Evolutionary conservation across 2,329 filamentous ascomycete genomes (phyloP), one percentile per base, ranked within the genome.

Genomic region (Phoma sp.): DNA sequence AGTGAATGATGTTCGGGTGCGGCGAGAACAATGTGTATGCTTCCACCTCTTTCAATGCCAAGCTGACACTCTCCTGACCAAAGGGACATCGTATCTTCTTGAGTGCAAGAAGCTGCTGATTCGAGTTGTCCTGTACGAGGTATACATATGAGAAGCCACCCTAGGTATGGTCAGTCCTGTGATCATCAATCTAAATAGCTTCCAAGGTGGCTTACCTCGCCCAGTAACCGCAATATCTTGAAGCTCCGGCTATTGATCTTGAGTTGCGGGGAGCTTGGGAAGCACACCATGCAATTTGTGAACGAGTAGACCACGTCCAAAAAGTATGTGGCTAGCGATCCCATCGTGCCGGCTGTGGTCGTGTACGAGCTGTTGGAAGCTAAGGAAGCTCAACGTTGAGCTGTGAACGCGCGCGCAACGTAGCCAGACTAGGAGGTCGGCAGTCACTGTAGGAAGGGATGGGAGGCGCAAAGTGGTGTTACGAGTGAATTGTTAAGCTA

Each of bases 81-180:
- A 99, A 98, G 4, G 95, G 93, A 81, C 95, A 99, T 73, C 93
- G 89, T 76, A 99, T 99, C 84, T 99, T 99, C 78, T 99, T 99
- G 58, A 98, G 87, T 15, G 95, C 95, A 76, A 96, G 93, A 39
- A 96, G 85, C 67, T 93, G 87, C 55, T 91, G 90, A 46, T 87
- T 89, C 48, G 86, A 82, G 40, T 90, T 93, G 76, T 97, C 93
- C 81, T 98, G 91, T 56, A 99, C 95, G 55, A 99, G 90, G 79
- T 99, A 99, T 66, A 99, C 95, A 77, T 98, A 99, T 62, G 92
- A 96, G 82, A 99, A 99, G 70, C 95, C 95, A 73, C 95, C 95
- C 89, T 93, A 26, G 33, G 23, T 20, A 29, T 14, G 18, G 29
- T 5, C 42, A 60, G 47, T 55, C n/a, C 21, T 42, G 26, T 5